Conservation (phyloP, 768 basidiomycete genomes). For the Clathrus columnatus region DNA sequence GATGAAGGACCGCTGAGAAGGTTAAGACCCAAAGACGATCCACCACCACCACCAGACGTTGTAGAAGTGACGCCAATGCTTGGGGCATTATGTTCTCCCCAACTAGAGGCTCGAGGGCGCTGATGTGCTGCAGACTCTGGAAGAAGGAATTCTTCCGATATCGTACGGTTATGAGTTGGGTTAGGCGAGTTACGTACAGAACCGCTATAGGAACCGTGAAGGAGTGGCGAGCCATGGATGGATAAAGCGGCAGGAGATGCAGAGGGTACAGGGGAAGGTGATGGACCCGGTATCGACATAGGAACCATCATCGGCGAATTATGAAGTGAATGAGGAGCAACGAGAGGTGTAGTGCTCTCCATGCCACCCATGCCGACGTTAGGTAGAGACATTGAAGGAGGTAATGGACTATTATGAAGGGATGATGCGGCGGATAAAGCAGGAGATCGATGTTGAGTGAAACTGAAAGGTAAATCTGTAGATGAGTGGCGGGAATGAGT, state of each 20-base stretch:
- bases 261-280: not conserved
- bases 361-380: conserved; percentile 1
- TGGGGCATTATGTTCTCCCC: not conserved
- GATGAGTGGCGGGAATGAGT: conserved; percentile 9
- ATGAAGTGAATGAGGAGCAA: not conserved
- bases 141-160: not conserved
- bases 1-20: not conserved
- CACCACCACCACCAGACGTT: not conserved
- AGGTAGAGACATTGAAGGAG: not conserved
- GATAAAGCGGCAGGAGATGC: not conserved
- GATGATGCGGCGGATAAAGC: conserved; percentile 2
- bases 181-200: not conserved
- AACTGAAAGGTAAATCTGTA: not conserved
- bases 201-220: not conserved
- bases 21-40: not conserved
- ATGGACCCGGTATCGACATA: not conserved
- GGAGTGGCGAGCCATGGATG: not conserved
- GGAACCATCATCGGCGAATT: not conserved
- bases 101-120: conserved; percentile 1
- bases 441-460: conserved; percentile 8
- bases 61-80: not conserved
- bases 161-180: not conserved
- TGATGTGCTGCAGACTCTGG: not conserved
- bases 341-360: conserved; percentile 1
- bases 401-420: not conserved